These are phyloP conservation scores for Aspergillus quadricinctus DNA, from an alignment of 2,329 filamentous ascomycete species.

Conservation along the genomic window DNA sequence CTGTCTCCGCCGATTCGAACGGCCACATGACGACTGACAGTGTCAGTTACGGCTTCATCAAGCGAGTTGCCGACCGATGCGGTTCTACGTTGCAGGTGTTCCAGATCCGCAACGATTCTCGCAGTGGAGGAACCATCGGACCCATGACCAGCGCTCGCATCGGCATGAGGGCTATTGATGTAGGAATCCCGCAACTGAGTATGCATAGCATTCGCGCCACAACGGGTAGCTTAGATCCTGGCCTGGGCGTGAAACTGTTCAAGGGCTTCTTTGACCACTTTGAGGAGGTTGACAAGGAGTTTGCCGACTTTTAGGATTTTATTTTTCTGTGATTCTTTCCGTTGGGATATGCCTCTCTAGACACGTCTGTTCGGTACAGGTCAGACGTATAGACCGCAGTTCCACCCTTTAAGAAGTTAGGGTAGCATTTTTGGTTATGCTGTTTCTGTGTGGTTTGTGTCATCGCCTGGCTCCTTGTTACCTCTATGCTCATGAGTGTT, in stretches of 20 bases:
- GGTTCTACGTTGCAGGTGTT: constrained; percentile 76
- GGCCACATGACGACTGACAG: constrained; percentile 96
- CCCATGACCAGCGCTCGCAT: constrained; percentile 78
- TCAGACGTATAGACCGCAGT: neutral
- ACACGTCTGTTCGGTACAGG: neutral
- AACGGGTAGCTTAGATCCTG: constrained; percentile 79
- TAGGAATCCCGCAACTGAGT: constrained; percentile 82
- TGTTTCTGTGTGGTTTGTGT: constrained; percentile 1
- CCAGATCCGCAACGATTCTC: constrained; percentile 88
- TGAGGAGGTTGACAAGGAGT: constrained; percentile 79
- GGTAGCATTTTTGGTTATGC: neutral
- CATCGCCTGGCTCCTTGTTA: neutral
- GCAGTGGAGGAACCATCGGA: constrained; percentile 90
- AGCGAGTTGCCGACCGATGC: constrained; percentile 69
- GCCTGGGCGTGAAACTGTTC: constrained; percentile 81
- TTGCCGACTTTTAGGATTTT: constrained; percentile 42
- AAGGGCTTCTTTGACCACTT: constrained; percentile 84
- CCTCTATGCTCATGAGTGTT: neutral
- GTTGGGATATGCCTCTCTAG: neutral
- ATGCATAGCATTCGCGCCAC: constrained; percentile 94
- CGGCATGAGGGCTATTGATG: constrained; percentile 79
- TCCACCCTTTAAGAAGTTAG: neutral
- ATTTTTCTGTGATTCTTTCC: neutral
- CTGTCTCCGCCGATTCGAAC: constrained; percentile 76
- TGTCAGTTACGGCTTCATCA: constrained; percentile 75